A percentile compares a stretch with the other conserved stretches of the same genome.
Conservation (phyloP, 192 early-diverging fungal species). For the Backusella psychrophila region DNA sequence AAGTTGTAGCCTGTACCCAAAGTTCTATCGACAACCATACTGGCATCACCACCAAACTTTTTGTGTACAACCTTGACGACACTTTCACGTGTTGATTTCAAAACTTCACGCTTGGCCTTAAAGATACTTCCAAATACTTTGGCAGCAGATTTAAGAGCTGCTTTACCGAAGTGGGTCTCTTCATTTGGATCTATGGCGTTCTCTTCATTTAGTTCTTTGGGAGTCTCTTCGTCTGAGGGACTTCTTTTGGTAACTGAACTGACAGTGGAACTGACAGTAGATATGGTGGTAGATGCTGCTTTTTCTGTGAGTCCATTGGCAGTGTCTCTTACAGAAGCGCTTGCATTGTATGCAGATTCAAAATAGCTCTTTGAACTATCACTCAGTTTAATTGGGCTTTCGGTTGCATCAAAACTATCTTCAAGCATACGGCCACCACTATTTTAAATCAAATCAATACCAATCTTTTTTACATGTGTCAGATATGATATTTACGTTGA, state of each 20-base stretch:
- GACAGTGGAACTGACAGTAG: background rate
- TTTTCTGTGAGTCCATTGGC: slow-evolving; percentile 5
- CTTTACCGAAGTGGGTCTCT: slow-evolving; percentile 1
- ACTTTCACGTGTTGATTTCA: slow-evolving; percentile 14
- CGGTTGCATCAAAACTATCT: background rate
- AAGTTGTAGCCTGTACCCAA: slow-evolving; percentile 7
- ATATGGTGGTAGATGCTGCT: slow-evolving; percentile 13
- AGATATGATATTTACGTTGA: slow-evolving; percentile 10
- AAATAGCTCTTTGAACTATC: slow-evolving; percentile 3
- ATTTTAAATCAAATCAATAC: background rate
- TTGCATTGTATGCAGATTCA: slow-evolving; percentile 1
- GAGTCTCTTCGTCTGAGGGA: background rate
- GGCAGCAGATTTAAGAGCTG: slow-evolving; percentile 18
- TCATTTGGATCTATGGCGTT: background rate
- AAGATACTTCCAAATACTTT: slow-evolving; percentile 10
- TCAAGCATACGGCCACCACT: slow-evolving; percentile 17
- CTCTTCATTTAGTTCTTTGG: background rate
- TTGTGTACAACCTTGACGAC: slow-evolving; percentile 21
- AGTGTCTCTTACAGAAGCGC: background rate
- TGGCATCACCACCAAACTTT: slow-evolving; percentile 35
- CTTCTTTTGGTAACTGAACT: background rate
- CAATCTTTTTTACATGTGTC: background rate
- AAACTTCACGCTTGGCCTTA: slow-evolving; percentile 13
- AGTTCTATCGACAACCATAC: slow-evolving; percentile 19
- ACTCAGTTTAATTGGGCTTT: slow-evolving; percentile 13